Percentiles rank a stretch among this genome's conserved stretches.
These are phyloP conservation scores for Kwoniella dendrophila DNA, from an alignment of 768 basidiomycete genomes.

Conservation along the genomic window DNA sequence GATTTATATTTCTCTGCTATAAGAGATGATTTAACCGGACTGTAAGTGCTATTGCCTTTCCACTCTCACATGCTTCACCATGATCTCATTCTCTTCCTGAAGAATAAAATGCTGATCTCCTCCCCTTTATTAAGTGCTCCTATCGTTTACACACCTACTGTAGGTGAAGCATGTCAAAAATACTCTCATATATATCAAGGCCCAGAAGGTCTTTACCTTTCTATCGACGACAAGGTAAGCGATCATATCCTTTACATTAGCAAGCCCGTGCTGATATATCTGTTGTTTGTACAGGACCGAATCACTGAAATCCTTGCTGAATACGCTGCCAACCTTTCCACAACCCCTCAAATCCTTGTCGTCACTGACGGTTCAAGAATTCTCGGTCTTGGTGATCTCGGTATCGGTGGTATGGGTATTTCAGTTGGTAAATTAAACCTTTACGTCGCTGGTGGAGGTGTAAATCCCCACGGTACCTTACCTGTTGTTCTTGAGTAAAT, in stretches of 20 bases:
- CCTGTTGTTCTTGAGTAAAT: conserved; percentile 52
- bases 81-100: background rate
- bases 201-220: conserved; percentile 63
- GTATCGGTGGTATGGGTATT: conserved; percentile 60
- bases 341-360: conserved; percentile 73
- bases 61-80: background rate
- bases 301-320: conserved; percentile 39
- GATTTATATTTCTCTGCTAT: conserved; percentile 78
- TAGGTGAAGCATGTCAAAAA: conserved; percentile 85
- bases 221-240: conserved; percentile 79
- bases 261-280: background rate
- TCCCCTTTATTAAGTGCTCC: conserved; percentile 62
- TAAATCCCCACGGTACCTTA: conserved; percentile 53
- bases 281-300: conserved; percentile 21
- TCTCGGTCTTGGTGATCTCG: conserved; percentile 70
- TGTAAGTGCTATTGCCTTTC: conserved; percentile 56
- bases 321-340: conserved; percentile 33
- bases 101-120: background rate
- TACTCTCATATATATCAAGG: conserved; percentile 71
- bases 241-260: background rate
- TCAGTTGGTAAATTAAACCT: conserved; percentile 90
- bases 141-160: conserved; percentile 88
- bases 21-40: conserved; percentile 65
- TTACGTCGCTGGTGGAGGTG: conserved; percentile 83
- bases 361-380: conserved; percentile 94